Evolutionary conservation across 1,284 basidiomycete species (phyloP).

Genomic region (Bondarzewia mesenterica): DNA sequence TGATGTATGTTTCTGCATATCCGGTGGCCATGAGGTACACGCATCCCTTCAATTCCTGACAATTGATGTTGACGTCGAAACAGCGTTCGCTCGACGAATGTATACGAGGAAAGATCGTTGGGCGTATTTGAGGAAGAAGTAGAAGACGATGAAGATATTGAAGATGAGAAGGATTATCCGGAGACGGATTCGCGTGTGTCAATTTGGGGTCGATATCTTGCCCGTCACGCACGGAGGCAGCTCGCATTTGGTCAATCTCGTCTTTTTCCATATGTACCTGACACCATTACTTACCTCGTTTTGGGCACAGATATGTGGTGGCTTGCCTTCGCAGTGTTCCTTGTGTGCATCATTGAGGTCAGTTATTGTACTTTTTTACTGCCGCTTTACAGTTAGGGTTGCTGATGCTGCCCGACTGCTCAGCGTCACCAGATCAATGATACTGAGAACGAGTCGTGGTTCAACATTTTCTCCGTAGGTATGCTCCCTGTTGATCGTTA

Average conservation of each 20-base stretch:
- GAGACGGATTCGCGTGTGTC: constrained; percentile 39
- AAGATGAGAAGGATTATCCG: constrained; percentile 36
- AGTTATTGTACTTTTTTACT: neutral
- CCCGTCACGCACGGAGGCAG: constrained; percentile 79
- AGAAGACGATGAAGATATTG: constrained; percentile 35
- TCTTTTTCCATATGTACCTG: neutral
- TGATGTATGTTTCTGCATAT: constrained; percentile 45
- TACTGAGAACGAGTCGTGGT: constrained; percentile 45
- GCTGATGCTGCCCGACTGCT: neutral
- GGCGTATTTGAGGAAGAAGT: constrained; percentile 64
- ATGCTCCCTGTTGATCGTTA: neutral
- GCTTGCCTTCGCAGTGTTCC: constrained; percentile 69
- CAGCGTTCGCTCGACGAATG: constrained; percentile 91
- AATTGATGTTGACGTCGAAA: constrained; percentile 17
- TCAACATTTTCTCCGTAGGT: constrained; percentile 49
- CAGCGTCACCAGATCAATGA: constrained; percentile 42
- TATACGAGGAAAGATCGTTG: constrained; percentile 89
- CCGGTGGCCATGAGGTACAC: constrained; percentile 27
- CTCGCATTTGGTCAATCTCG: constrained; percentile 69
- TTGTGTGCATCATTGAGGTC: constrained; percentile 84
- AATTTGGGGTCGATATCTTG: constrained; percentile 73
- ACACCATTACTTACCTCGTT: neutral
- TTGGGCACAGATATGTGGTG: constrained; percentile 76
- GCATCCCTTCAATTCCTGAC: constrained; percentile 24
- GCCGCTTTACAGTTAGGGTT: neutral